phyloP scores from a whole-genome alignment of 176 grass and related monocot species.

The Musa beccarii region DNA sequence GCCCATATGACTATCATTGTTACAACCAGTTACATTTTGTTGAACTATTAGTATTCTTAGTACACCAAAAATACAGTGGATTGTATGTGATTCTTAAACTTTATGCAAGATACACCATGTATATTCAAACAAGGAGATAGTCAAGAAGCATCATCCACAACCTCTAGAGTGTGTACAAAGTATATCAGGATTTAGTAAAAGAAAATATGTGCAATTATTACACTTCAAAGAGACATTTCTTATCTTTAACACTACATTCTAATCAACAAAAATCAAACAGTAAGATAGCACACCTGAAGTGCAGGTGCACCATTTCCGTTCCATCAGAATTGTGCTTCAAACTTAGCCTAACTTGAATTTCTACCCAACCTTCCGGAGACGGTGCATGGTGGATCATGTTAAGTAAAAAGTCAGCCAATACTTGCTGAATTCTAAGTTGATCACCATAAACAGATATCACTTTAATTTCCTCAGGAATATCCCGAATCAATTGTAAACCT shows the following conservation, averaged over 20 bases:
- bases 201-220: background rate
- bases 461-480: conserved; percentile 98
- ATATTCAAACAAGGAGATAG: background rate
- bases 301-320: conserved; percentile 45
- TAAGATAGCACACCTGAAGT: conserved; percentile 62
- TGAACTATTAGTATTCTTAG: too few species aligned
- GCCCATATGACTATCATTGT: too few species aligned
- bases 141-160: background rate
- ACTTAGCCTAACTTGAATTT: conserved; percentile 84
- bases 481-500: conserved; percentile 80
- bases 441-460: conserved; percentile 62
- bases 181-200: background rate
- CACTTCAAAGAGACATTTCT: background rate
- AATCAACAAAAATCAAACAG: conserved; percentile 4
- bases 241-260: conserved; percentile 6
- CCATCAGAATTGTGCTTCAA: conserved; percentile 59
- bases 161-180: background rate
- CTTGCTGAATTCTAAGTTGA: conserved; percentile 92
- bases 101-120: background rate
- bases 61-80: background rate
- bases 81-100: background rate
- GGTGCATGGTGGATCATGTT: conserved; percentile 76
- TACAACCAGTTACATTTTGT: too few species aligned
- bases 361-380: conserved; percentile 71
- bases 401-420: conserved; percentile 82